Conservation (phyloP, 2,329 filamentous ascomycete genomes). For the Eutypella sp. region DNA sequence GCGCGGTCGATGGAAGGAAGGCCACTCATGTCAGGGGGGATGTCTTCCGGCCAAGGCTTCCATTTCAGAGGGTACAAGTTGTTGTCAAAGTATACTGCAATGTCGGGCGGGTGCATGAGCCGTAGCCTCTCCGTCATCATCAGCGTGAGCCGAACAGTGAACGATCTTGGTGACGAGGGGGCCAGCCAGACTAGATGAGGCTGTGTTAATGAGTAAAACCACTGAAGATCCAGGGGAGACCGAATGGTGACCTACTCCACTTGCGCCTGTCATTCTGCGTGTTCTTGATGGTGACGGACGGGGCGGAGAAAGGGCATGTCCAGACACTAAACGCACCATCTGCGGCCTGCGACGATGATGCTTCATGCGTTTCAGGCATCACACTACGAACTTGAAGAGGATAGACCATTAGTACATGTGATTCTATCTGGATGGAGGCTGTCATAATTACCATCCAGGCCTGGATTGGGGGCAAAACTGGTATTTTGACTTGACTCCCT, state of each 20-base stretch:
- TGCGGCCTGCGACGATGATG: background rate
- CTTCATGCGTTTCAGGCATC: background rate
- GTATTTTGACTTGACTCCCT: background rate
- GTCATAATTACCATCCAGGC: background rate
- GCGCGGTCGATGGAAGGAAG: slow-evolving; percentile 31
- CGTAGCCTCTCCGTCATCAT: slow-evolving; percentile 27
- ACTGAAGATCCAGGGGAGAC: background rate
- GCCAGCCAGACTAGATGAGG: slow-evolving; percentile 24
- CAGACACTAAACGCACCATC: slow-evolving; percentile 20
- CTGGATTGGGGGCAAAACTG: background rate
- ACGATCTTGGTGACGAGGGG: slow-evolving; percentile 30
- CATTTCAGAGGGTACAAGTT: slow-evolving; percentile 14
- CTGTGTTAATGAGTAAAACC: background rate
- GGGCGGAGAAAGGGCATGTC: slow-evolving; percentile 24
- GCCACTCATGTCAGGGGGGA: slow-evolving; percentile 24
- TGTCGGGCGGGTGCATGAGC: slow-evolving; percentile 13
- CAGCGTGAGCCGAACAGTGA: slow-evolving; percentile 26
- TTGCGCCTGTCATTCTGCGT: slow-evolving; percentile 24
- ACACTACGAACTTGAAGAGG: background rate
- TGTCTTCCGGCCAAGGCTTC: slow-evolving; percentile 15
- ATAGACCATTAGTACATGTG: background rate
- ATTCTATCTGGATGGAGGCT: background rate
- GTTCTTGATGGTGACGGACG: slow-evolving; percentile 25
- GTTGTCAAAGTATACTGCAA: slow-evolving; percentile 15
- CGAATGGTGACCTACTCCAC: slow-evolving; percentile 29